A percentile compares a stretch with the other conserved stretches of the same genome.
phyloP scores from a whole-genome alignment of 192 early-diverging fungal species.

The Phycomyces nitens region DNA sequence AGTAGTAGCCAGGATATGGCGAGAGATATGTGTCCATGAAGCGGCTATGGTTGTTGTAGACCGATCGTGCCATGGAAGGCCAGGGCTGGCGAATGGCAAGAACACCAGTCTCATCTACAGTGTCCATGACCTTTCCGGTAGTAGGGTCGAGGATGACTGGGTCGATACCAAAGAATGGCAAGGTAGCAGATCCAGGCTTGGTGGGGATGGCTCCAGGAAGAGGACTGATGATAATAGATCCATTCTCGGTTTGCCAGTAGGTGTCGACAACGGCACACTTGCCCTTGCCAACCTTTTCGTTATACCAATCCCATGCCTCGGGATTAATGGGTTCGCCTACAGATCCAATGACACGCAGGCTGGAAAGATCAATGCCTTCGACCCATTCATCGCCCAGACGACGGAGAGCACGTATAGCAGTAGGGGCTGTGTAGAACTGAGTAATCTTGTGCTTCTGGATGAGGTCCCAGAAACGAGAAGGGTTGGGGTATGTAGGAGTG shows the following conservation, averaged over 20 bases:
- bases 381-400: slow-evolving; percentile 79
- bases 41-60: slow-evolving; percentile 86
- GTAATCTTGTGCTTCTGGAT: slow-evolving; percentile 90
- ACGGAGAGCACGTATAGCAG: slow-evolving; percentile 90
- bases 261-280: slow-evolving; percentile 93
- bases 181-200: slow-evolving; percentile 93
- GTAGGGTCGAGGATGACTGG: slow-evolving; percentile 77
- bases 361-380: slow-evolving; percentile 71
- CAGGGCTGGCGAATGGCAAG: slow-evolving; percentile 82
- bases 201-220: slow-evolving; percentile 84
- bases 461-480: slow-evolving; percentile 75
- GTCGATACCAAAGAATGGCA: slow-evolving; percentile 96
- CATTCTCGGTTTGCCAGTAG: slow-evolving; percentile 95
- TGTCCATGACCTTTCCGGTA: slow-evolving; percentile 77
- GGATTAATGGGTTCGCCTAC: slow-evolving; percentile 98
- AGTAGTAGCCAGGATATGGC: slow-evolving; percentile 93
- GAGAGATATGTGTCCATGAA: slow-evolving; percentile 90
- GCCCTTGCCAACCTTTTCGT: slow-evolving; percentile 81
- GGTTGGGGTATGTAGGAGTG: slow-evolving; percentile 89
- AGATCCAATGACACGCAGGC: slow-evolving; percentile 88
- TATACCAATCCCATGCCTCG: slow-evolving; percentile 96
- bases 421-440: slow-evolving; percentile 97
- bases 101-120: slow-evolving; percentile 85
- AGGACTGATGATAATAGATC: slow-evolving; percentile 87
- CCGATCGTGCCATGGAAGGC: slow-evolving; percentile 88